Conservation (phyloP, 139 green algal genomes). For the Chlamydomonas incerta region DNA sequence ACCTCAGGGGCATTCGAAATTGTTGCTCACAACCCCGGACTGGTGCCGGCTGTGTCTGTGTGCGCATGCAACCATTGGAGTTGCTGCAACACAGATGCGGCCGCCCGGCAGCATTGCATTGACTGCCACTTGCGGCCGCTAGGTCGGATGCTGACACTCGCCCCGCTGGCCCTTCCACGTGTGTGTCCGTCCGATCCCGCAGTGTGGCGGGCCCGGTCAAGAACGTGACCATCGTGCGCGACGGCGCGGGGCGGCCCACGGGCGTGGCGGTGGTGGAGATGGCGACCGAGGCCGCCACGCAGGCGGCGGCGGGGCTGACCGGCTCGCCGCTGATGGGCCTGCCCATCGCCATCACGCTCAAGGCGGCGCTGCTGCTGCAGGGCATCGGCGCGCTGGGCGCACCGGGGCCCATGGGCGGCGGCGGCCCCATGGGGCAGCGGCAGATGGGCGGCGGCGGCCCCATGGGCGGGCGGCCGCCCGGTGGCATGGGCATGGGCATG, state of each 20-base stretch:
- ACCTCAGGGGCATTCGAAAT: too few relatives aligned
- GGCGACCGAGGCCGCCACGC: constrained; percentile 9
- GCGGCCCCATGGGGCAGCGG: neutral
- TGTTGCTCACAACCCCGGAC: too few relatives aligned
- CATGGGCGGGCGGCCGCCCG: neutral
- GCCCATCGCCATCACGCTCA: constrained; percentile 19
- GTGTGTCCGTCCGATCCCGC: too few relatives aligned
- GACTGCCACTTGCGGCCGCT: too few relatives aligned
- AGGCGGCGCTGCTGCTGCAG: constrained; percentile 36
- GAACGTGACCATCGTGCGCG: neutral
- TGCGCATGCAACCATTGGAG: too few relatives aligned
- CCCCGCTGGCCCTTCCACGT: too few relatives aligned
- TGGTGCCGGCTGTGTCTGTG: too few relatives aligned
- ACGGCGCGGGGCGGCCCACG: neutral
- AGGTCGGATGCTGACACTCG: too few relatives aligned
- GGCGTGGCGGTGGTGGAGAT: constrained; percentile 42
- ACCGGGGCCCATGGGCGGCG: neutral
- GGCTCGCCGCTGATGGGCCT: constrained; percentile 1
- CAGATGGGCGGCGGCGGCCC: neutral
- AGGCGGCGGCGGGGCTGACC: constrained; percentile 14
- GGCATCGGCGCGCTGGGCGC: neutral
- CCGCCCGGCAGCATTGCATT: too few relatives aligned
- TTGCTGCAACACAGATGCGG: too few relatives aligned
- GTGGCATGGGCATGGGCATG: neutral
- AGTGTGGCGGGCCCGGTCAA: constrained; percentile 27